Evolutionary conservation across 192 early-diverging fungal species (phyloP).

Genomic region (Coemansia sp.): DNA sequence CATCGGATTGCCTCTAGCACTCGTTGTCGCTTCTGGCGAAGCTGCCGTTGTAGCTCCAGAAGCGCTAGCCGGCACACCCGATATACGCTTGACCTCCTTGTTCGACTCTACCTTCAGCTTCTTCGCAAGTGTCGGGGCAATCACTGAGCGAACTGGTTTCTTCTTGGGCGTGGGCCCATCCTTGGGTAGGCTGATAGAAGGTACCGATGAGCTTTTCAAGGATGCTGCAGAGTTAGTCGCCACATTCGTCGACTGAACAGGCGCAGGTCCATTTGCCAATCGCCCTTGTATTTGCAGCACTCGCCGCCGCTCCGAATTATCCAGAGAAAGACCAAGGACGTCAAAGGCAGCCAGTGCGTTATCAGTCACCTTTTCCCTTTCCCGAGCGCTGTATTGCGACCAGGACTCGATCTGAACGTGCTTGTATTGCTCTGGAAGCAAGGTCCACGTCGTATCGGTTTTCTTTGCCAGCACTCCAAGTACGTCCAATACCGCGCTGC

Average conservation of each 20-base stretch:
- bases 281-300: conserved; percentile 15
- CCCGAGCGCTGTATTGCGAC: conserved; percentile 49
- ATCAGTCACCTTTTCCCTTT: conserved; percentile 37
- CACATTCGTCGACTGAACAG: neutral
- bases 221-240: neutral
- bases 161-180: conserved; percentile 30
- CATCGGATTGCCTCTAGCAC: neutral
- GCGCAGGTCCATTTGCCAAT: neutral
- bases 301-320: conserved; percentile 54
- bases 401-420: conserved; percentile 59
- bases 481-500: conserved; percentile 20
- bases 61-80: neutral
- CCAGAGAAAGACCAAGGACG: conserved; percentile 43
- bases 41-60: neutral
- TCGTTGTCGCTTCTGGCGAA: neutral
- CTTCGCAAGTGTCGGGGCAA: conserved; percentile 33
- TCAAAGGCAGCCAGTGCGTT: conserved; percentile 60
- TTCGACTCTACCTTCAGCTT: conserved; percentile 13
- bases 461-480: conserved; percentile 16
- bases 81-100: conserved; percentile 12
- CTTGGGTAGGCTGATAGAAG: conserved; percentile 15
- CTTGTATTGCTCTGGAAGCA: conserved; percentile 54
- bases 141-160: conserved; percentile 35
- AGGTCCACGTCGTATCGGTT: conserved; percentile 39
- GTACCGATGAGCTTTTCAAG: conserved; percentile 8